Evolutionary conservation across 345 rosid species (phyloP), one percentile per base, ranked within the genome.

Genomic region (Tarenaya hassleriana): DNA sequence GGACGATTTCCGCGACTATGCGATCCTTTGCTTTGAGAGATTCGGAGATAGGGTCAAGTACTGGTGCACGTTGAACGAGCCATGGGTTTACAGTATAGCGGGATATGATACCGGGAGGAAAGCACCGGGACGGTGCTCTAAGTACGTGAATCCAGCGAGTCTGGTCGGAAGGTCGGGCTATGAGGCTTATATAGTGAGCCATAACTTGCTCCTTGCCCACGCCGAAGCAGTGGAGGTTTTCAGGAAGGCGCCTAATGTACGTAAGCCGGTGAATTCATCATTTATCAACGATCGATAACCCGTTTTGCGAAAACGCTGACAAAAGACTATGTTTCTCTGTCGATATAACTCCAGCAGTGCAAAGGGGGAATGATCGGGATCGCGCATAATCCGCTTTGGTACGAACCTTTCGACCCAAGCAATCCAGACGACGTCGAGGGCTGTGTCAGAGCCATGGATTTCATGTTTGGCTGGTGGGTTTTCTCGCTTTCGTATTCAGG

Each of bases 11-110:
- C 50, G 66, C 17, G 78, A 70, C 53, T 78, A 55, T 43, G 73
- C 69, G 5, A 64, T 61, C 14, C 50, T 66, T 7, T 78, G 81
- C 14, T 78, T 78, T 16, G 50, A 68, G 16, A 56, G 70, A 42
- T 75, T 75, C 50, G 84, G 84, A 3, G 81, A 78, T 16, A 52
- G 74, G 52, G 81, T 78, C n/a, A 75, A 66, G 27, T 72, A 67
- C 5, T 78, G 84, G 84, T 64, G 66, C 29, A 75, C 81, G 32
- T 10, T 75, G 34, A 78, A 78, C 34, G 81, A 78, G 45, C 84
- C 84, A 34, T 60, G 41, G 67, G 57, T 47, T 12, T 69, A 56
- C 20, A 63, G 69, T 58, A 35, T 62, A 1, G 53, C 62, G 17
- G 75, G 73, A 7, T 70, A 70, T 42, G 75, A 63, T 37, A 50